Evolutionary conservation across 768 basidiomycete species (phyloP).

Genomic region (Pleurotus giganteus): DNA sequence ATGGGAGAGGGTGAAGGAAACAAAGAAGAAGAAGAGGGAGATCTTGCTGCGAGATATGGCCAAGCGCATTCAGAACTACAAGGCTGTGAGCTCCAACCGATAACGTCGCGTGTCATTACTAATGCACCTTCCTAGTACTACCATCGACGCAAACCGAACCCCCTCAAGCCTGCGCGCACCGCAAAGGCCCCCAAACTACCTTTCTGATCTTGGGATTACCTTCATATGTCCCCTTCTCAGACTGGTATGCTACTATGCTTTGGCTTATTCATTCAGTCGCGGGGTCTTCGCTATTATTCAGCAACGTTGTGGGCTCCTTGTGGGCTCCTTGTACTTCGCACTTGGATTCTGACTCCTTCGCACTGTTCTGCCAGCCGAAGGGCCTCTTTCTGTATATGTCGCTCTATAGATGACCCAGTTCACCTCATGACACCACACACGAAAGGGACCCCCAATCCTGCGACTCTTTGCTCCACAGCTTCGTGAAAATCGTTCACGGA

Average conservation of each 20-base stretch:
- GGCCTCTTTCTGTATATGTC: not conserved
- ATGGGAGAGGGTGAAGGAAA: slow-evolving; percentile 64
- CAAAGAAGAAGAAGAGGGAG: slow-evolving; percentile 43
- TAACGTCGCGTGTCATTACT: slow-evolving; percentile 5
- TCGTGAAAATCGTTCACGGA: not conserved
- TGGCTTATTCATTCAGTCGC: not conserved
- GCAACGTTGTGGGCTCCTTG: not conserved
- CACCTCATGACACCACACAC: not conserved
- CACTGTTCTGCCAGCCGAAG: not conserved
- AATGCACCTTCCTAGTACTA: slow-evolving; percentile 33
- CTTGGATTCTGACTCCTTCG: not conserved
- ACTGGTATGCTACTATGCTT: slow-evolving; percentile 6
- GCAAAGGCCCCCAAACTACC: slow-evolving; percentile 56
- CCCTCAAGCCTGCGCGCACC: slow-evolving; percentile 51
- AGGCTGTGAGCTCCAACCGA: slow-evolving; percentile 44
- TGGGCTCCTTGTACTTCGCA: not conserved
- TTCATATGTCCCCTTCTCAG: slow-evolving; percentile 2
- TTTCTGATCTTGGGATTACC: slow-evolving; percentile 37
- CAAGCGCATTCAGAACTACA: slow-evolving; percentile 63
- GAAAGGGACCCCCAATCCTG: not conserved
- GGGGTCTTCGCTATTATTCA: not conserved
- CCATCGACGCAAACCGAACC: slow-evolving; percentile 51
- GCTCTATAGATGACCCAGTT: not conserved
- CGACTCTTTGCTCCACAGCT: not conserved
- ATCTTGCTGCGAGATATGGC: slow-evolving; percentile 71